Evolutionary conservation across 192 early-diverging fungal genomes (phyloP), one percentile per base, ranked within the genome.

Genomic region (Cladochytrium replicatum): DNA sequence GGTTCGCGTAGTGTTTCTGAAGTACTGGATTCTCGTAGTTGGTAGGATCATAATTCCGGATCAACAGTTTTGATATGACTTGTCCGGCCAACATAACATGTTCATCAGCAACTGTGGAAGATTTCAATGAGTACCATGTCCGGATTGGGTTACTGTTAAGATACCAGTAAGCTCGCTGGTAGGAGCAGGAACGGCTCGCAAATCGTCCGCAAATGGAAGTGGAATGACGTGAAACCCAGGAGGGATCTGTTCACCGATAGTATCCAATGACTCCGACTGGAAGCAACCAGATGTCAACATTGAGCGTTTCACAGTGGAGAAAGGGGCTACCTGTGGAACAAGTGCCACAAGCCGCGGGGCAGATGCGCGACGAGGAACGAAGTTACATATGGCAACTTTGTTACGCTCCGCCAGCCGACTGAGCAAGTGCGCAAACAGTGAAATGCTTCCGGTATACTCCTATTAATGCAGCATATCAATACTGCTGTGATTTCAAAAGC

Each of bases 171-270:
- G n/a, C n/a, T n/a, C n/a, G n/a, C n/a, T n/a, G n/a, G n/a, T n/a
- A n/a, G n/a, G n/a, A n/a, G n/a, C n/a, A n/a, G n/a, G n/a, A n/a
- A 68, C 24, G 22, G 25, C 27, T 7, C 87, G 66, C 31, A 82
- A 66, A 48, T 90, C 87, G 48, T 90, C 86, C n/a, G 70, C 75
- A 69, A 75, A 90, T 13, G 87, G 87, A 24, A 90, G 43, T 24
- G 54, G 60, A 29, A 85, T 64, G 23, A 85, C 43, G 43, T 84
- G 61, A 39, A 88, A 77, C 4, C 86, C 87, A 6, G 69, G 76
- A 8, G 84, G 81, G 11, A 57, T 52, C 19, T 72, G 50, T 7
- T 43, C 61, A 26, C 61, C 64, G 32, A 67, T 34, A 15, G 67
- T 58, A 43, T 75, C 71, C 8, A 72, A 55, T 4, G 60, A 53